Evolutionary conservation across 2,329 filamentous ascomycete species (phyloP), one percentile per base, ranked within the genome.

Genomic region (Dactylellina leptospora): DNA sequence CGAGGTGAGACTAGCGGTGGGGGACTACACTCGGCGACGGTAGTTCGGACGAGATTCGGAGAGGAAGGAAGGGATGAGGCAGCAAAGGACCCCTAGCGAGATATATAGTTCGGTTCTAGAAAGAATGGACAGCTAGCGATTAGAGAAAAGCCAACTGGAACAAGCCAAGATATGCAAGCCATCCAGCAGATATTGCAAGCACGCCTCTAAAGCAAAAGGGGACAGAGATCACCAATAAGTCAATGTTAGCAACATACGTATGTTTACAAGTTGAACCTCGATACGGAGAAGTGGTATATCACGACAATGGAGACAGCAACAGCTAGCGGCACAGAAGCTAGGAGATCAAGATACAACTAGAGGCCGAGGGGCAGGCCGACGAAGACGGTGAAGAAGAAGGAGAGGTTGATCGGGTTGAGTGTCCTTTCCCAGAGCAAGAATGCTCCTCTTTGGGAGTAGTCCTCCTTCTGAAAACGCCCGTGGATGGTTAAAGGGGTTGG

Each of bases 51-150:
- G 66, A 23, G 50, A 56, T 36, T 25, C 16, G 20, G 59, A 36
- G 20, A 60, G 27, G 59, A 64, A 59, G 59, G 38, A 72, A 33
- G 51, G 66, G 27, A 59, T 33, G 58, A 51, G 42, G 45, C 42
- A 62, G 55, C 66, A 54, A 38, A 72, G 59, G 38, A 63, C 53
- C 28, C 53, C 51, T 22, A 54, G 27, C 1, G 68, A 63, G 36
- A 72, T 72, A 40, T 72, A 59, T 58, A 72, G 22, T 33, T 72
- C 59, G 59, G 53, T 55, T 33, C 68, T 72, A 36, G 16, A 59
- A 22, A 30, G 18, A 22, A 33, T 18, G 42, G 36, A 63, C 11
- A 45, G 63, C 55, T 38, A 69, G 55, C 16, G 38, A 22, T n/a
- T 9, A 55, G 44, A 48, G 53, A n/a, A 27, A 33, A 48, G 27